Percentiles rank a stretch among this genome's conserved stretches.
Conservation (phyloP, 148 eudicot species). For the Cornus controversa region DNA sequence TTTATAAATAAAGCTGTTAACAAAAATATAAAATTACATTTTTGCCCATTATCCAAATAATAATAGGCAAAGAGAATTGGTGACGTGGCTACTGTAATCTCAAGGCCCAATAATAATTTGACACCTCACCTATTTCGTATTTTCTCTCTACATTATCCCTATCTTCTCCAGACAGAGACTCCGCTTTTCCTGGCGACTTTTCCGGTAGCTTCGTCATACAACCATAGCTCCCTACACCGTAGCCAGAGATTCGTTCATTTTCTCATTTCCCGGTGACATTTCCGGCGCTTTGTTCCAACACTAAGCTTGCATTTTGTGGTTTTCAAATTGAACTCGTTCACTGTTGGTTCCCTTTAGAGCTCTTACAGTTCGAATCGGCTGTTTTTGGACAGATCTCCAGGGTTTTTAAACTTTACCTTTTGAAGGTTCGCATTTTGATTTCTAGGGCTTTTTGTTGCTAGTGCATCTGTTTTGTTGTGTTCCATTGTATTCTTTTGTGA, state of each 20-base stretch:
- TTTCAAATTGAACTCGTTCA: background rate
- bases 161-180: background rate
- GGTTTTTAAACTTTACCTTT: background rate
- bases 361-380: background rate
- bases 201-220: background rate
- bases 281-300: background rate
- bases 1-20: too few relatives aligned
- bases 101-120: too few relatives aligned
- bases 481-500: too few relatives aligned
- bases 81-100: too few relatives aligned
- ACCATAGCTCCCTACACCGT: background rate
- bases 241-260: constrained; percentile 5
- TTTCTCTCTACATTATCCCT: too few relatives aligned
- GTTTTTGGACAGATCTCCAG: background rate
- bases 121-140: too few relatives aligned
- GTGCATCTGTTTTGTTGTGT: background rate
- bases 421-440: background rate
- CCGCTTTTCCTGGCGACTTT: constrained; percentile 4
- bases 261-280: background rate
- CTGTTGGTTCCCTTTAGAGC: background rate
- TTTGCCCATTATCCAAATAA: too few relatives aligned
- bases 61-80: too few relatives aligned
- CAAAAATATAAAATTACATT: too few relatives aligned
- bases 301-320: constrained; percentile 6
- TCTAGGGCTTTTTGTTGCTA: background rate